Evolutionary conservation across 805 yeast genomes (phyloP).

Genomic region (Tanozyma kutaoensis): DNA sequence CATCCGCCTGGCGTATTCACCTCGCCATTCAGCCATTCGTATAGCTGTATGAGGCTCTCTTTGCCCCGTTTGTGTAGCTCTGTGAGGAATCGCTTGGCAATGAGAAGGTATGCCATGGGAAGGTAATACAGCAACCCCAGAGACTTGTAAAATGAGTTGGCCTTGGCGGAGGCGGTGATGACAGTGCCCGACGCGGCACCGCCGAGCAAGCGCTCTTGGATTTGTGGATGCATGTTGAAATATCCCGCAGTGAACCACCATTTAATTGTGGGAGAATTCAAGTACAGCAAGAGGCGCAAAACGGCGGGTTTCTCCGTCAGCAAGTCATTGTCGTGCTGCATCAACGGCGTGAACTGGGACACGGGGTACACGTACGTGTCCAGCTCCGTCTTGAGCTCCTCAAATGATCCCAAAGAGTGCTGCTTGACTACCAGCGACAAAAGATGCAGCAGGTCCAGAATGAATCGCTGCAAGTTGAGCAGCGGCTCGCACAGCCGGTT

Average conservation of each 20-base stretch:
- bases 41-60: conserved; percentile 35
- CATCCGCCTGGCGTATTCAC: conserved; percentile 79
- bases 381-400: conserved; percentile 16
- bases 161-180: conserved; percentile 86
- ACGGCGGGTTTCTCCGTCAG: conserved; percentile 79
- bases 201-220: conserved; percentile 42
- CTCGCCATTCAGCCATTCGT: conserved; percentile 81
- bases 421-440: conserved; percentile 30
- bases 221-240: conserved; percentile 77
- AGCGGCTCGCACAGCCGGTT: conserved; percentile 61
- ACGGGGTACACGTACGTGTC: conserved; percentile 74
- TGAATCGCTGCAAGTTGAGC: conserved; percentile 34
- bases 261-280: conserved; percentile 38
- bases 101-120: conserved; percentile 76
- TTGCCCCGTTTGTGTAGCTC: conserved; percentile 30
- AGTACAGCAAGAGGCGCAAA: conserved; percentile 42
- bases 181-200: conserved; percentile 54
- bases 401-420: conserved; percentile 15
- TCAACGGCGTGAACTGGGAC: conserved; percentile 79
- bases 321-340: conserved; percentile 37
- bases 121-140: conserved; percentile 68
- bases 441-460: conserved; percentile 43
- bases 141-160: conserved; percentile 85
- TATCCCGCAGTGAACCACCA: conserved; percentile 97
- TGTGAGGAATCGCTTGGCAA: conserved; percentile 56